Percentiles rank a stretch among this genome's conserved stretches.
phyloP scores from a whole-genome alignment of 1,284 basidiomycete species.

The Rhodotorula sp. region DNA sequence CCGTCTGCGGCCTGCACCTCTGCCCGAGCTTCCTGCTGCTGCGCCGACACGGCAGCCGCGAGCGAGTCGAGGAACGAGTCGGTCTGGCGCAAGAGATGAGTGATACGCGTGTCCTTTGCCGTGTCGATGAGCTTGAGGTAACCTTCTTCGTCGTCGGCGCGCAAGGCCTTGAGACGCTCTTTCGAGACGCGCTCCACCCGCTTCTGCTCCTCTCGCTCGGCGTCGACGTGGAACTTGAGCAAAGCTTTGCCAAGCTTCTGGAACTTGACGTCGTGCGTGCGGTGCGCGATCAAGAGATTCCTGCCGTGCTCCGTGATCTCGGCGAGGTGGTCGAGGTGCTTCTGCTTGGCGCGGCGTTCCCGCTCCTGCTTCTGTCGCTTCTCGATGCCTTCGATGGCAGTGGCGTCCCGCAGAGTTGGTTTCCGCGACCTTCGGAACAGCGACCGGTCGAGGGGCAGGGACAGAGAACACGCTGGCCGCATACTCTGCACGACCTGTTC shows the following conservation, averaged over 20 bases:
- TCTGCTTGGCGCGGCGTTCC: slow-evolving; percentile 90
- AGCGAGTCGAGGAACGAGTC: slow-evolving; percentile 93
- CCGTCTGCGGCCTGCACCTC: slow-evolving; percentile 49
- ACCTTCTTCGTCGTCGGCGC: slow-evolving; percentile 97
- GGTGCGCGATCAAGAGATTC: slow-evolving; percentile 64
- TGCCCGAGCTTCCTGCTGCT: slow-evolving; percentile 73
- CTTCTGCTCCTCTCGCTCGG: slow-evolving; percentile 54
- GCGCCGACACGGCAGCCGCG: slow-evolving; percentile 88
- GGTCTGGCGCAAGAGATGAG: slow-evolving; percentile 90
- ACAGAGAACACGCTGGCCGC: slow-evolving; percentile 83
- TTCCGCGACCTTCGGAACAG: slow-evolving; percentile 88
- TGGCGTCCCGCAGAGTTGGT: slow-evolving; percentile 83
- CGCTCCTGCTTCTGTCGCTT: slow-evolving; percentile 87
- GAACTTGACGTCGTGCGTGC: slow-evolving; percentile 51
- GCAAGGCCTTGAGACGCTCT: slow-evolving; percentile 78
- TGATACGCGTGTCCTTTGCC: slow-evolving; percentile 98
- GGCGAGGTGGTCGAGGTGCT: slow-evolving; percentile 89
- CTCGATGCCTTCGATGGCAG: slow-evolving; percentile 85
- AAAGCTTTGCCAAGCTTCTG: slow-evolving; percentile 54
- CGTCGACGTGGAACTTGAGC: slow-evolving; percentile 52
- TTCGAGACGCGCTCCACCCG: slow-evolving; percentile 93
- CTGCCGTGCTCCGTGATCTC: slow-evolving; percentile 84
- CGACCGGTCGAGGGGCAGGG: slow-evolving; percentile 67
- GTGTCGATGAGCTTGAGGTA: slow-evolving; percentile 99
- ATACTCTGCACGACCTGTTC: slow-evolving; percentile 84